Evolutionary conservation across 129 eudicot species (phyloP).

Genomic region (Lactuca sativa): DNA sequence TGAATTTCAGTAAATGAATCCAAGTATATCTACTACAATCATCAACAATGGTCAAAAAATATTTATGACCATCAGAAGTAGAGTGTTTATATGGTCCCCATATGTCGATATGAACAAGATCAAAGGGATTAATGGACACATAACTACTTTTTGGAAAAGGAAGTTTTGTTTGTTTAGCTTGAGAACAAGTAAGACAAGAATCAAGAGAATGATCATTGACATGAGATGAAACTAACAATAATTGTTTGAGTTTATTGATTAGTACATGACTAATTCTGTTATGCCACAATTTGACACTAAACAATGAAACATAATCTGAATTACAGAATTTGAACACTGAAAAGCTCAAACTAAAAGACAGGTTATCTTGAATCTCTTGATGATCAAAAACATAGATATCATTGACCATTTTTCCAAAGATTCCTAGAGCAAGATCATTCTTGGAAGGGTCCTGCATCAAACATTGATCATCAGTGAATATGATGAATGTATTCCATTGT

Average conservation of each 20-base stretch:
- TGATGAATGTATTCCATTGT: not conserved
- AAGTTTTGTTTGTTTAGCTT: not conserved
- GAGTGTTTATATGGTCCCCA: constrained; percentile 10
- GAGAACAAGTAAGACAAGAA: too few relatives aligned
- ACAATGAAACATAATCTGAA: too few relatives aligned
- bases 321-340: too few relatives aligned
- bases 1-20: not conserved
- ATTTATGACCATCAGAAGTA: not conserved
- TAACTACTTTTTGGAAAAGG: not conserved
- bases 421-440: too few relatives aligned
- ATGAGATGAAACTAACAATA: too few relatives aligned
- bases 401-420: too few relatives aligned
- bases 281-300: too few relatives aligned
- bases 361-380: not conserved
- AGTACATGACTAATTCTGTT: not conserved
- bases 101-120: not conserved
- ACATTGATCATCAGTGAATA: not conserved
- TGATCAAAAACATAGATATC: too few relatives aligned
- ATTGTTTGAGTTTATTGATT: not conserved
- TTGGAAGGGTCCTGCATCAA: not conserved
- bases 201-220: too few relatives aligned
- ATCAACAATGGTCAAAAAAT: not conserved
- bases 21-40: not conserved
- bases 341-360: not conserved
- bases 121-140: not conserved